Conservation (phyloP, 2,329 filamentous ascomycete genomes). For the Ophiocordyceps sinensis region DNA sequence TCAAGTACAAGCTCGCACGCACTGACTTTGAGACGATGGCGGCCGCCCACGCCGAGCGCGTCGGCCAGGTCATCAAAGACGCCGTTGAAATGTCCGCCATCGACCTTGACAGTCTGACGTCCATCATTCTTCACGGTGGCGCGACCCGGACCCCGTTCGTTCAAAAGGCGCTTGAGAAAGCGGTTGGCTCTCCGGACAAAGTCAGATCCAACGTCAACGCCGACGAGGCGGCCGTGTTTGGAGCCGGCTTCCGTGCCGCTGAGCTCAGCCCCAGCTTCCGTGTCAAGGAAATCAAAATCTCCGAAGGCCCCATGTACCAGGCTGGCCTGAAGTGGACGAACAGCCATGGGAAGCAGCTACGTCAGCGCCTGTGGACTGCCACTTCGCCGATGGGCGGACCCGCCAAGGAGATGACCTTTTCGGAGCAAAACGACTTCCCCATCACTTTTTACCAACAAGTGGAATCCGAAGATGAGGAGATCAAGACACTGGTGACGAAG, state of each 20-base stretch:
- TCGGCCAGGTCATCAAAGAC: slow-evolving; percentile 54
- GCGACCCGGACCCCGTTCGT: slow-evolving; percentile 86
- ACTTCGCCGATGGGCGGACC: slow-evolving; percentile 60
- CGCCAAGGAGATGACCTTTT: slow-evolving; percentile 72
- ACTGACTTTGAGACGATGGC: slow-evolving; percentile 70
- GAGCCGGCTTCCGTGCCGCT: slow-evolving; percentile 86
- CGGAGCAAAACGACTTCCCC: slow-evolving; percentile 67
- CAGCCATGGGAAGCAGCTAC: slow-evolving; percentile 53
- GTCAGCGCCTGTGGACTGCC: slow-evolving; percentile 72
- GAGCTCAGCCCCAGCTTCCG: slow-evolving; percentile 88
- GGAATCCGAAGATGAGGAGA: slow-evolving; percentile 40
- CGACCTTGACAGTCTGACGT: slow-evolving; percentile 63
- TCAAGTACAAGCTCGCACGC: slow-evolving; percentile 78
- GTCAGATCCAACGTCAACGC: slow-evolving; percentile 90
- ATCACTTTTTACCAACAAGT: slow-evolving; percentile 69
- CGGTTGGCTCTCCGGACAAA: slow-evolving; percentile 60
- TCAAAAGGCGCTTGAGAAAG: slow-evolving; percentile 70
- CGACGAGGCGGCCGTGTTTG: slow-evolving; percentile 91
- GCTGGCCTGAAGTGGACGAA: slow-evolving; percentile 61
- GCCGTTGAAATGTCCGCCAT: slow-evolving; percentile 64
- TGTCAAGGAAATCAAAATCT: slow-evolving; percentile 86
- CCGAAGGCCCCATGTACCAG: slow-evolving; percentile 62
- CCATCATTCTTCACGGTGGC: slow-evolving; percentile 86
- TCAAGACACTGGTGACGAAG: slow-evolving; percentile 55
- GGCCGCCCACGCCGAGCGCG: slow-evolving; percentile 49